Percentiles rank a stretch among this genome's conserved stretches.
phyloP scores from a whole-genome alignment of 257 asterid genomes.

The Linaria vulgaris region DNA sequence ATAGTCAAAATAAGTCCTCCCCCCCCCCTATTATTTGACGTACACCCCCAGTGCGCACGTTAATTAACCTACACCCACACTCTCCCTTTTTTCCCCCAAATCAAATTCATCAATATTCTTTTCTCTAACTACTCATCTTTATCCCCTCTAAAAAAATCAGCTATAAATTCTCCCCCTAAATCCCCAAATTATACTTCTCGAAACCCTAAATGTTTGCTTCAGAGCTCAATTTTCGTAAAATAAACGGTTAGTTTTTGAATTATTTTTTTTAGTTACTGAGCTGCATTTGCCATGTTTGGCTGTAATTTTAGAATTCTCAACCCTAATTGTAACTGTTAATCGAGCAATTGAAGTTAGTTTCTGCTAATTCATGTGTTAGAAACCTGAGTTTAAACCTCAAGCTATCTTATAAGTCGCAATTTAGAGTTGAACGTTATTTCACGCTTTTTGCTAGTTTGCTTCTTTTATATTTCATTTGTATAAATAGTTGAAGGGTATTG shows the following conservation, averaged over 20 bases:
- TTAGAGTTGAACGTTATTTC: no score
- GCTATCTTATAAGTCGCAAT: no score
- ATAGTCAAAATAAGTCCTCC: no score
- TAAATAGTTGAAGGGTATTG: no score
- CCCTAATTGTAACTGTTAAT: conserved; percentile 20
- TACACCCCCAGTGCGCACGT: conserved; percentile 40
- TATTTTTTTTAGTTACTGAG: conserved; percentile 2
- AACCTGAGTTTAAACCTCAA: no score
- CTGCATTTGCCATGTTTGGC: conserved; percentile 20
- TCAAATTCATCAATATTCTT: neutral
- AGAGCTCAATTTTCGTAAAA: conserved; percentile 10
- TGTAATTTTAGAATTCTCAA: neutral
- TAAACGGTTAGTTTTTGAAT: conserved; percentile 28
- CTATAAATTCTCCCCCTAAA: neutral
- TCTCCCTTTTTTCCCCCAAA: conserved; percentile 6
- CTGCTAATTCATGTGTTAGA: no score
- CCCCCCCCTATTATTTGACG: conserved; percentile 31
- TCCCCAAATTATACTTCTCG: neutral
- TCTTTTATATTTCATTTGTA: no score
- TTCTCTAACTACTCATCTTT: neutral
- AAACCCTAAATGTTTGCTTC: conserved; percentile 17
- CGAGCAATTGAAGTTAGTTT: no score
- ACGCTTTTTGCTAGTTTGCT: no score
- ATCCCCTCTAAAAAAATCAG: conserved; percentile 7
- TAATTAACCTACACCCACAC: conserved; percentile 39